phyloP scores from a whole-genome alignment of 345 rosid genomes.

The Litchi chinensis region DNA sequence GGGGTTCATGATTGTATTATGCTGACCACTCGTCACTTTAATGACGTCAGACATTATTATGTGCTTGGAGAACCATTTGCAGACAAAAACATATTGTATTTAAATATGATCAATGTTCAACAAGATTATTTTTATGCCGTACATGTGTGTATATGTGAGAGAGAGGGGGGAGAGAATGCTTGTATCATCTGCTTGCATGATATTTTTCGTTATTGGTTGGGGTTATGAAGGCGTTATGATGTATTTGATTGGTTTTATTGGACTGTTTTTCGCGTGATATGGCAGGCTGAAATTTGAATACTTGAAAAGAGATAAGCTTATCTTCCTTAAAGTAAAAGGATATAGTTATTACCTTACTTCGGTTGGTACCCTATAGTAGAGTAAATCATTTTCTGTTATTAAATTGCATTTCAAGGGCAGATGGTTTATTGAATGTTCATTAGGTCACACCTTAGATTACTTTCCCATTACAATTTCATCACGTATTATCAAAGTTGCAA shows the following conservation, averaged over 20 bases:
- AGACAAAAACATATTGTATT: background rate
- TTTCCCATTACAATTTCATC: background rate
- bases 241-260: background rate
- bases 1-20: background rate
- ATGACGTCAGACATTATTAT: background rate
- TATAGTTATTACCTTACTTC: background rate
- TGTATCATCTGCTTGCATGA: background rate
- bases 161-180: background rate
- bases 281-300: slow-evolving; percentile 9
- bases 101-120: background rate
- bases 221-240: background rate
- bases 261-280: background rate
- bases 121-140: background rate
- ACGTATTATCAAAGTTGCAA: background rate
- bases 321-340: background rate
- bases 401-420: background rate
- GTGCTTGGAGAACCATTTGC: background rate
- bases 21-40: background rate
- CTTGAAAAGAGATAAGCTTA: background rate
- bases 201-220: background rate
- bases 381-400: too few species aligned
- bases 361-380: background rate
- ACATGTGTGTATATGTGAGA: background rate
- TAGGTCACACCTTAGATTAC: background rate
- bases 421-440: background rate